Evolutionary conservation across 2,329 filamentous ascomycete genomes (phyloP), one percentile per base, ranked within the genome.

Genomic region (Truncatella angustata): DNA sequence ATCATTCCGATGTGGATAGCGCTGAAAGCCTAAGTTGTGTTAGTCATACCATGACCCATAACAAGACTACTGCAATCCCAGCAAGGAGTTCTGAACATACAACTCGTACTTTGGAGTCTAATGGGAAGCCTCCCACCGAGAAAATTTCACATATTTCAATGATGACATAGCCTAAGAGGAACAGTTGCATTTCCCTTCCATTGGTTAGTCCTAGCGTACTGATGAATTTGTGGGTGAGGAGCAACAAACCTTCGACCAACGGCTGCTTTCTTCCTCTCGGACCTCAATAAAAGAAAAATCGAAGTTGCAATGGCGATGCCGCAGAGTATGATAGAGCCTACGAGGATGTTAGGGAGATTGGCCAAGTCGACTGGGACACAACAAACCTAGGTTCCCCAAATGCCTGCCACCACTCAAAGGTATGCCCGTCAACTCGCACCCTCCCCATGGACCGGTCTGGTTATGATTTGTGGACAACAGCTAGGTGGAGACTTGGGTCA

Each of bases 111-210:
- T 73, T 82, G 49, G 78, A 73, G 59, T 82, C 75, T 18, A 97
- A 73, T 3, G 93, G 91, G 63, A 99, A 93, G 26, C 87, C 89
- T 60, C 94, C 94, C 32, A 97, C 85, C 0, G 91, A 92, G 73
- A 99, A 97, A 64, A 99, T 96, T 70, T 97, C 94, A 73, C 92
- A 97, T 63, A 99, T 89, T 63, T 89, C 85, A 55, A 97, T 85
- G 53, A 97, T 72, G 52, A 96, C 87, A 69, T 91, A 99, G 47
- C 88, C 87, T 37, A 90, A 56, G 47, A 99, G 82, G 73, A 99
- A 97, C 30, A 97, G 65, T 78, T 99, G 94, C 83, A 99, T 97
- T 72, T 99, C 94, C 70, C 94, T 96, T 52, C 50, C 2, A 4
- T 40, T 24, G 43, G 56, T 51, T 11, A 61, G 64, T 66, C n/a